These are phyloP conservation scores for Porcisia hertigi DNA, from an alignment of 208 protist species.

Conservation along the genomic window DNA sequence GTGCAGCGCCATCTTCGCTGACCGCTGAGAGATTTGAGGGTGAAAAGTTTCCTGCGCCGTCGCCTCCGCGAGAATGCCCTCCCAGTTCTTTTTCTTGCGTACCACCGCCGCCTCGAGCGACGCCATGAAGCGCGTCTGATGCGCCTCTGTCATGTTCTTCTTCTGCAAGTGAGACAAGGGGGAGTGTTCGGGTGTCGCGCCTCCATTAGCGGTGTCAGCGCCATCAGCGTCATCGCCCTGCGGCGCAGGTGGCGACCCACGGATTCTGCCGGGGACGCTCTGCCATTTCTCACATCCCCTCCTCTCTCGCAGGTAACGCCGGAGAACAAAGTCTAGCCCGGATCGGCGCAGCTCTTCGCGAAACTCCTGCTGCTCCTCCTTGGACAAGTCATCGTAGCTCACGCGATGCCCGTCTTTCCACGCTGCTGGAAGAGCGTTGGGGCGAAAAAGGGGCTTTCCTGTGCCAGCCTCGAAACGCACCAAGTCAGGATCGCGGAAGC, in stretches of 20 bases:
- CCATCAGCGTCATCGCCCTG: background rate
- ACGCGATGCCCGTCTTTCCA: slow-evolving; percentile 49
- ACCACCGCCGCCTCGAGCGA: slow-evolving; percentile 32
- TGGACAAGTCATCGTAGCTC: slow-evolving; percentile 40
- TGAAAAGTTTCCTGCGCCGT: slow-evolving; percentile 40
- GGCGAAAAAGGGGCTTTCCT: slow-evolving; percentile 59
- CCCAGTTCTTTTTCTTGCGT: slow-evolving; percentile 25
- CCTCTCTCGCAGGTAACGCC: slow-evolving; percentile 29
- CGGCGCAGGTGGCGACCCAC: background rate
- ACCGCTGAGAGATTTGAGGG: slow-evolving; percentile 34
- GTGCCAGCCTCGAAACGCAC: slow-evolving; percentile 38
- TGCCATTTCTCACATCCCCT: slow-evolving; percentile 12
- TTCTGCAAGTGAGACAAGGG: background rate
- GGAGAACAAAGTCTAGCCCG: slow-evolving; percentile 40
- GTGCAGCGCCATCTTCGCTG: slow-evolving; percentile 29
- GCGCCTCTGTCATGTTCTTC: background rate
- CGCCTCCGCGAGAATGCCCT: slow-evolving; percentile 21
- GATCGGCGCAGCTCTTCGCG: slow-evolving; percentile 30
- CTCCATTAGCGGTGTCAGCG: background rate
- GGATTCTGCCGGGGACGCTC: slow-evolving; percentile 1
- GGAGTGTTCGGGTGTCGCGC: background rate
- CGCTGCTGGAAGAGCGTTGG: slow-evolving; percentile 64
- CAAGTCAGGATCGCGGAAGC: slow-evolving; percentile 34
- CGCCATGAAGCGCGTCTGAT: slow-evolving; percentile 27
- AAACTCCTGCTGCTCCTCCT: slow-evolving; percentile 41